Base-by-base conservation (phyloP, 2,329 filamentous ascomycete species). In the Hymenoscyphus occultus region DNA sequence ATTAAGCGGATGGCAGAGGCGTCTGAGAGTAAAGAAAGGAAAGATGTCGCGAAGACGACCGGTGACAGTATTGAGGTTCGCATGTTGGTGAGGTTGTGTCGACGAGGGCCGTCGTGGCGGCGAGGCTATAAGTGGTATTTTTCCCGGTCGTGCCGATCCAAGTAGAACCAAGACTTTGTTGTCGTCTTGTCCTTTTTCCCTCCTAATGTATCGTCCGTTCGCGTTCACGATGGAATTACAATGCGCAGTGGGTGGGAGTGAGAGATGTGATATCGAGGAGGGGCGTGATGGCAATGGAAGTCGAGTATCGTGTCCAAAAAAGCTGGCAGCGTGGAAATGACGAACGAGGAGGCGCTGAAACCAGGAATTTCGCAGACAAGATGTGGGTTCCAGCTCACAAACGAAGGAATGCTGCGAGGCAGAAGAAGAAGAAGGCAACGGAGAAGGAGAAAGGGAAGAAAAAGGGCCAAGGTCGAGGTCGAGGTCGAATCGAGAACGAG, bases 1-100 rank as follows among this genome's bases (percentile, higher is more conserved):
- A 98, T 75, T 61, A 75, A 71, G 66, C 65, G 69, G 42, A 69
- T 59, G 60, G 72, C 73, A n/a, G 70, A 70, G 28, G 64, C 65
- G 61, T 64, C 62, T 12, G 72, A 71, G 22, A 73, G 62, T 31
- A 75, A 63, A 35, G 73, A 73, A 58, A 73, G 66, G 59, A 76
- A 60, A 28, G 74, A 66, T 39, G 70, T 68, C 59, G 73, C 51
- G n/a, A 68, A 63, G 65, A 74, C 68, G 56, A 72, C 67, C 39
- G 73, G 71, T 19, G 73, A 71, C 13, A 71, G 60, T 64, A 70
- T 63, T 62, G 73, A 71, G 60, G 65, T 67, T 61, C 68, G 68
- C 73, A 76, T 76, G 65, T 65, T 72, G 64, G 67, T 67, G 66
- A 59, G 63, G 62, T 63, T 70, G 58, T 64, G 61, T 70, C 62